Evolutionary conservation across 1,284 basidiomycete genomes (phyloP).

Genomic region (Puccinia coronata): DNA sequence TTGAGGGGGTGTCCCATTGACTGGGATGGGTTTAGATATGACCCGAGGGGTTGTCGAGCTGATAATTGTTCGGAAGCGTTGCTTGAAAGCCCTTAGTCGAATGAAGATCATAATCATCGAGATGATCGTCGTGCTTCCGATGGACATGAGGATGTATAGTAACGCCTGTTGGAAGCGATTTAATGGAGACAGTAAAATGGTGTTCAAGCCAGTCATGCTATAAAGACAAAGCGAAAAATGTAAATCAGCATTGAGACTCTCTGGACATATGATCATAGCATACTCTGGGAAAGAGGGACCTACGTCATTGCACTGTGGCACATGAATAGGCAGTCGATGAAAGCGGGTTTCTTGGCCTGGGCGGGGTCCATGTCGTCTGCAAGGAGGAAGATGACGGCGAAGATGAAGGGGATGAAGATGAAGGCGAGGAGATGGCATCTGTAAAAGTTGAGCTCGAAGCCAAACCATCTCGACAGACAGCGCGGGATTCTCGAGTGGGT

Average conservation of each 20-base stretch:
- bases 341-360: conserved; percentile 52
- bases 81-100: conserved; percentile 56
- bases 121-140: conserved; percentile 58
- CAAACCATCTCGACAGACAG: background rate
- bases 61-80: conserved; percentile 53
- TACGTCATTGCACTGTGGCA: conserved; percentile 57
- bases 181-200: conserved; percentile 55
- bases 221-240: background rate
- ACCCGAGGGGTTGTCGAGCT: background rate
- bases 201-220: conserved; percentile 57
- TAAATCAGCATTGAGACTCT: background rate
- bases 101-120: conserved; percentile 58
- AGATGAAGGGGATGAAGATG: conserved; percentile 38
- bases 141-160: conserved; percentile 57
- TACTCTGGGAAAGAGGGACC: background rate
- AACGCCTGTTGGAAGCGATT: conserved; percentile 58
- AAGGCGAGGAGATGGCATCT: conserved; percentile 41
- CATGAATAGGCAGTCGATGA: conserved; percentile 57
- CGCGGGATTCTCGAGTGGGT: background rate
- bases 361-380: background rate
- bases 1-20: background rate
- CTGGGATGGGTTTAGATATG: background rate
- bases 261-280: no score
- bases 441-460: conserved; percentile 50
- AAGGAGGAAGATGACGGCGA: conserved; percentile 30